Base-by-base conservation (phyloP, 495 filamentous ascomycete genomes). In the Penicillium taxi region DNA sequence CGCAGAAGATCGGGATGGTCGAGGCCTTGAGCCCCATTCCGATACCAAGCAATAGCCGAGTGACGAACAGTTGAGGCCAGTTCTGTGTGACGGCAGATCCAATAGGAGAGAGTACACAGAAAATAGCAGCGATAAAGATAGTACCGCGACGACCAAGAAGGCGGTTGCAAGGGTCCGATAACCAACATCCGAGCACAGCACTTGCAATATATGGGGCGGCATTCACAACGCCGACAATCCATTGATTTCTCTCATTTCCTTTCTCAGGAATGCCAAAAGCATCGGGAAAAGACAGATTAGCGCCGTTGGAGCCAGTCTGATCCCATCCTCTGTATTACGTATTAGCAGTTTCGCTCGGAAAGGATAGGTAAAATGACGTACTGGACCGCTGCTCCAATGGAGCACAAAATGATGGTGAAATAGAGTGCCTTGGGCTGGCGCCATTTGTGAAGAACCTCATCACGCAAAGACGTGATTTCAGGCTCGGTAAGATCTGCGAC, bases 241-340 rank as follows among this genome's bases (percentile, higher is more conserved):
- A 81, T 15, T 67, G 53, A 48, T 83, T 75, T 9, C 45, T 48
- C 5, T 50, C 41, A 15, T 42, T 51, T 0, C 28, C 30, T 5
- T 40, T 24, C 9, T 63, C 52, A 1, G 69, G 66, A 25, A 82
- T 78, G 13, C 72, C 73, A 42, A 84, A 77, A 19, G 70, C 70
- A 17, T 50, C 39, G 1, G 75, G 74, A 52, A 81, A 83, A 13
- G 67, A 69, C 26, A 84, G 51, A 37, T 83, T 83, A 20, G 80
- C 80, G 29, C 79, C 80, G 42, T 84, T 84, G 32, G 74, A 77
- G n/a, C 78, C 79, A n/a, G 80, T 81, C 44, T 83, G 78, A 52
- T 83, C 80, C 79, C 78, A 82, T 19, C 74, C 75, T 39, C 63
- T 67, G 33, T 38, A 9, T 25, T 26, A 5, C 6, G 4, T n/a